Conservation (phyloP, 306 rosid species). For the Cucumis cinereus region DNA sequence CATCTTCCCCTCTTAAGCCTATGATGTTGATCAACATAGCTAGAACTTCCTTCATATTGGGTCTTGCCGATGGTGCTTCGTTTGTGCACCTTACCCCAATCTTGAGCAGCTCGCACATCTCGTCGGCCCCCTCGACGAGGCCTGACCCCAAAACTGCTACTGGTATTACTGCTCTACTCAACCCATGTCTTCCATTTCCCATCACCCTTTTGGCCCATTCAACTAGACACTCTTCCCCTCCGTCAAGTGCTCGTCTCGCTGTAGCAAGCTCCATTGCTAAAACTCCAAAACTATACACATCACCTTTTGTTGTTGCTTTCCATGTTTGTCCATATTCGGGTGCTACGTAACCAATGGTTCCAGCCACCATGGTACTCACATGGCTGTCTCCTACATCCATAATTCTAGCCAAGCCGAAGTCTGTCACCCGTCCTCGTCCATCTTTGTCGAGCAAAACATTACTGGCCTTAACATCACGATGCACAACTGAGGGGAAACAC, state of each 20-base stretch:
- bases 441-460: slow-evolving; percentile 70
- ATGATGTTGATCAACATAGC: slow-evolving; percentile 44
- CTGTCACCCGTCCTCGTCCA: slow-evolving; percentile 78
- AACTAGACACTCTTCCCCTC: slow-evolving; percentile 84
- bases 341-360: slow-evolving; percentile 91
- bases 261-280: slow-evolving; percentile 80
- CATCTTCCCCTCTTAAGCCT: slow-evolving; percentile 24
- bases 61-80: slow-evolving; percentile 61
- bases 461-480: slow-evolving; percentile 88
- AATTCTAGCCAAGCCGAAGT: slow-evolving; percentile 78
- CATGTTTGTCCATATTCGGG: slow-evolving; percentile 94
- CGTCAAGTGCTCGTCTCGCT: slow-evolving; percentile 77
- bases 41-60: slow-evolving; percentile 88
- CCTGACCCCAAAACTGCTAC: slow-evolving; percentile 48
- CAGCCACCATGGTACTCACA: slow-evolving; percentile 91
- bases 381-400: slow-evolving; percentile 81
- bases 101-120: slow-evolving; percentile 59
- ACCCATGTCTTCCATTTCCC: slow-evolving; percentile 35
- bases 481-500: slow-evolving; percentile 65
- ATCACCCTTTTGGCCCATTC: slow-evolving; percentile 77
- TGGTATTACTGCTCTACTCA: slow-evolving; percentile 28
- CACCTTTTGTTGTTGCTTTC: slow-evolving; percentile 90
- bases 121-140: slow-evolving; percentile 55
- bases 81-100: slow-evolving; percentile 71
- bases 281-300: slow-evolving; percentile 86